Evolutionary conservation across 140 eudicot species (phyloP), one percentile per base, ranked within the genome.

Genomic region (Anethum foeniculum): DNA sequence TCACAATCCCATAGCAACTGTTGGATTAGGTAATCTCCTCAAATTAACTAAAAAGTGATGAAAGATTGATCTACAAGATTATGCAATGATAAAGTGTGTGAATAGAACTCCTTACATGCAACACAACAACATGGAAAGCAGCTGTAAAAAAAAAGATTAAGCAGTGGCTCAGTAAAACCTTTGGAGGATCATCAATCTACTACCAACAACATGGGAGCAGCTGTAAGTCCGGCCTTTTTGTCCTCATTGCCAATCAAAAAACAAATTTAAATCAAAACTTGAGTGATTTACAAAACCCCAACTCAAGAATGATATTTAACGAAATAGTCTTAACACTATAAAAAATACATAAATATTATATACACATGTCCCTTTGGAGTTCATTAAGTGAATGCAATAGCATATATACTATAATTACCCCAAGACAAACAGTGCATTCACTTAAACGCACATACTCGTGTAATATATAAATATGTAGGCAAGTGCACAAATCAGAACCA

Each of bases 161-260:
- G 18, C 18, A 47, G 18, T 47, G 75, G 91, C 93, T 87, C 93
- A 83, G 89, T 71, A 72, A 79, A 46, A 85, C 84, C 91, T 86
- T 85, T n/a, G 78, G 79, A 83, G 65, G 69, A 5, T 85, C 93
- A 87, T 90, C 93, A 90, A 84, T 82, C 93, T 90, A 90, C 93
- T 90, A 86, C 93, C 93, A 85, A 87, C 77, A 83, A 76, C 78
- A 21, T 75, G 27, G 85, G 82, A 73, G 93, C 89, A 87, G 91
- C 89, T 58, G 88, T 89, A 85, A 89, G 91, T 83, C 85, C 93
- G 91, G 93, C 93, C 91, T 89, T 89, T 89, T 75, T 82, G 34
- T 87, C 91, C 72, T 89, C 93, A 89, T 84, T 48, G 93, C 89
- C 85, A 75, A 49, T 72, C 14, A 64, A 9, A 5, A 25, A 78